Percentiles rank a stretch among this genome's conserved stretches.
phyloP scores from a whole-genome alignment of 495 filamentous ascomycete genomes.

The Penicillium goetzii region DNA sequence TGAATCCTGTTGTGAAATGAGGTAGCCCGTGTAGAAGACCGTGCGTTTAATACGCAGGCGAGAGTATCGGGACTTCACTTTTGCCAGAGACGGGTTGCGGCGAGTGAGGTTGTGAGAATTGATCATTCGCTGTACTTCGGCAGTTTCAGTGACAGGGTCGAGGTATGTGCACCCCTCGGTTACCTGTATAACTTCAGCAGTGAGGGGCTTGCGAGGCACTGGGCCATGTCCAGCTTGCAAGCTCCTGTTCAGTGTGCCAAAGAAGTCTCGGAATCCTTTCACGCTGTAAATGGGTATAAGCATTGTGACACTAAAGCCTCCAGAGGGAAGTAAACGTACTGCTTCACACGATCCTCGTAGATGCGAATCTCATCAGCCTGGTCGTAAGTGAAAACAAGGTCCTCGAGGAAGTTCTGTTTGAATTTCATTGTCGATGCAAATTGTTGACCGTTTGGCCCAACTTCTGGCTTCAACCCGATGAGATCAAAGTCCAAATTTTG shows the following conservation, averaged over 20 bases:
- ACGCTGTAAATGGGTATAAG: conserved; percentile 50
- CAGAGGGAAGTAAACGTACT: conserved; percentile 47
- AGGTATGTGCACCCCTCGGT: conserved; percentile 73
- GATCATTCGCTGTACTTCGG: conserved; percentile 86
- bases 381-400: conserved; percentile 81
- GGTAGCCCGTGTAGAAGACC: conserved; percentile 93
- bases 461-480: conserved; percentile 83
- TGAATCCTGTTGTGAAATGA: conserved; percentile 71
- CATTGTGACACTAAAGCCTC: neutral
- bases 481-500: conserved; percentile 86
- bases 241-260: conserved; percentile 68
- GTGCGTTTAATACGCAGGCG: conserved; percentile 77
- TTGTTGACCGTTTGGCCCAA: conserved; percentile 74
- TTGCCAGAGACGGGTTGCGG: conserved; percentile 42
- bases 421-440: conserved; percentile 82
- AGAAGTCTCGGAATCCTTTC: conserved; percentile 80
- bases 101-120: conserved; percentile 75
- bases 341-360: conserved; percentile 67
- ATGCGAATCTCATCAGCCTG: conserved; percentile 78
- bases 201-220: conserved; percentile 61
- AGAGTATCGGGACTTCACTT: conserved; percentile 36
- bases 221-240: conserved; percentile 39
- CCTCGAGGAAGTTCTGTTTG: conserved; percentile 81
- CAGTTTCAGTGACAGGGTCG: conserved; percentile 81
- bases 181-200: conserved; percentile 84